These are phyloP conservation scores for Wallemia mellicola DNA, from an alignment of 1,284 basidiomycete genomes.

Conservation along the genomic window DNA sequence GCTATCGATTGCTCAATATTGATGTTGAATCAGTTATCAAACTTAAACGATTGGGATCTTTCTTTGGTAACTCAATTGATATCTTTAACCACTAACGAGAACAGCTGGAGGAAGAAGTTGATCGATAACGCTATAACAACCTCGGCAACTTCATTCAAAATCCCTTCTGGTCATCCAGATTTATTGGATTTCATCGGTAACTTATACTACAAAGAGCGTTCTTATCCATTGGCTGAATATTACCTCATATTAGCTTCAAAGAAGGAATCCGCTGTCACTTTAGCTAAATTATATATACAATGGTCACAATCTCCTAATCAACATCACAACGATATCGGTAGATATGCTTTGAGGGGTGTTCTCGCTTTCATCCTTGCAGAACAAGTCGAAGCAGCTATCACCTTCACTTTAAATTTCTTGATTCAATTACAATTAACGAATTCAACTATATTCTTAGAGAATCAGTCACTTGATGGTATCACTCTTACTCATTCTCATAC, in stretches of 20 bases:
- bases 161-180: conserved; percentile 51
- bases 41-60: conserved; percentile 22
- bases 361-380: neutral
- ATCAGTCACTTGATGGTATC: conserved; percentile 28
- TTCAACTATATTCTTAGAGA: conserved; percentile 20
- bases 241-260: conserved; percentile 57
- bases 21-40: conserved; percentile 48
- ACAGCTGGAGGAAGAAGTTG: conserved; percentile 20
- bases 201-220: conserved; percentile 52
- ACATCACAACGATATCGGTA: conserved; percentile 5
- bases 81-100: conserved; percentile 16
- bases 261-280: conserved; percentile 48
- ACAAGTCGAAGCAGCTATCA: conserved; percentile 12
- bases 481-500: neutral
- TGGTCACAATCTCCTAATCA: conserved; percentile 27
- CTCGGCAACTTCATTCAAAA: conserved; percentile 27
- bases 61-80: conserved; percentile 17
- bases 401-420: conserved; percentile 5
- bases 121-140: conserved; percentile 17
- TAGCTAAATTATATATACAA: conserved; percentile 56
- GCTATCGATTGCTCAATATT: conserved; percentile 52
- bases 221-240: conserved; percentile 38
- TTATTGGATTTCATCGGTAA: conserved; percentile 67
- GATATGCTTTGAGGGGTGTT: neutral
- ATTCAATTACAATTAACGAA: conserved; percentile 4